Evolutionary conservation across 768 basidiomycete genomes (phyloP), one percentile per base, ranked within the genome.

Genomic region (Xerocomus spinulosus): DNA sequence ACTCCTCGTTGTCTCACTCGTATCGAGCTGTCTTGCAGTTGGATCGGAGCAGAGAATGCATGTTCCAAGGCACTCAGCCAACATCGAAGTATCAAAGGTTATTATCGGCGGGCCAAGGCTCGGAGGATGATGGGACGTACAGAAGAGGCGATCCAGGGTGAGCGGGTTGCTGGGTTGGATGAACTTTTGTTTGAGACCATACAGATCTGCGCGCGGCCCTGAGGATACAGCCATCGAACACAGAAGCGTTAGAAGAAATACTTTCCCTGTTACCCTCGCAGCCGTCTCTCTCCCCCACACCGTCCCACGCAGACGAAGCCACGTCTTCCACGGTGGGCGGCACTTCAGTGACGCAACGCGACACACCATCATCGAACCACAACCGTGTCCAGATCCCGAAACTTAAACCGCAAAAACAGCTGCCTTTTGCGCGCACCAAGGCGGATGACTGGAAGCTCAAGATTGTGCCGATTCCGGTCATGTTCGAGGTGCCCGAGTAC

Each of bases 41-140:
- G 81, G 80, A 79, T 82, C 38, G 79, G 79, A 58, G 86, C 85
- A 2, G 86, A 88, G 59, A 69, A 73, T 18, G 86, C 85, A 1
- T 88, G 86, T 54, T 79, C 82, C 2, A 68, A 73, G 49, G 83
- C 85, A 1, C 68, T 88, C 15, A 56, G 69, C 24, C 84, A 86
- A 51, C 84, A 86, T 56, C 72, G 73, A 28, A 85, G 81, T 47
- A 77, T 77, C 45, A 88, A 88, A 54, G 86, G 81, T 1, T 75
- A 82, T 50, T 89, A 77, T 62, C 76, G 86, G 18, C 78, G 86
- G 14, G 84, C 83, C 2, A 80, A 78, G 35, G 84, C 86, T 0
- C 71, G 82, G 36, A 76, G 72, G 53, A 83, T 84, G 77, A 72
- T 80, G 35, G 76, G 74, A 3, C 71, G 70, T 32, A 63, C 64